Base-by-base conservation (phyloP, 2,329 filamentous ascomycete genomes). In the Fusarium coicis region DNA sequence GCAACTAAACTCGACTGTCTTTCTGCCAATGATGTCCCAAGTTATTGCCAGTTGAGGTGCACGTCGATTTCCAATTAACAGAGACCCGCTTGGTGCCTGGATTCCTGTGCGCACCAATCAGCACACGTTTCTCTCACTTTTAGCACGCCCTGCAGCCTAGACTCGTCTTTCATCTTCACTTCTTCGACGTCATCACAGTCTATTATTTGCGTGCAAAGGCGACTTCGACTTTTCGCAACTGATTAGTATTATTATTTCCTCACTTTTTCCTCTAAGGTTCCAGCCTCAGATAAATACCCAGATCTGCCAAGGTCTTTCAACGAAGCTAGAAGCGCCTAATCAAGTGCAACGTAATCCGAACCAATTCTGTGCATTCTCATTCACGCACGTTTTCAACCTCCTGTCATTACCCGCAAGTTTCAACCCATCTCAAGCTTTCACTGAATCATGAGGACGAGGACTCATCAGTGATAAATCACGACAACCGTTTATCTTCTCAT, bases 61-160 rank as follows among this genome's bases (percentile, higher is more conserved):
- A 28, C 42, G 26, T 30, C 39, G 36, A 36, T 42, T 44, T 62
- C 34, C 12, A 57, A n/a, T 46, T 34, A 21, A 54, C 21, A 19
- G 18, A 15, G 66, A 58, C 66, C 71, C 55, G 50, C 55, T 43
- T 59, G 58, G 39, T 68, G 71, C 71, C 71, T 73, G 52, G 49
- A 63, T 74, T 64, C 30, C 40, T 23, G 56, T 44, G 43, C 47
- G 66, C 66, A 64, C 72, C 71, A 74, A 74, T 74, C 47, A 74
- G 40, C 28, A 47, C 43, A 46, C 34, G 52, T 36, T 30, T 39
- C 40, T 39, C 40, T 58, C 66, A 56, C 23, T n/a, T 43, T 34
- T 40, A 46, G 43, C 21, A 28, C 52, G 52, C 43, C 52, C 55
- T 71, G 54, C 39, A 63, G 63, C 70, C 56, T 63, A 50, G 64